Conservation (phyloP, 345 rosid species). For the Citrus sinensis region DVS_A1.0 CM039162.1:30385001-30385500, state of each 20-base stretch:
- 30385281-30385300: conserved; percentile 35
- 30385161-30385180: background rate
- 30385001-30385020: no score
- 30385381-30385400: conserved; percentile 23
- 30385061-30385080: no score
- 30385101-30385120: no score
- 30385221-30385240: background rate
- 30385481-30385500: background rate
- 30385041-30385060: no score
- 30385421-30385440: background rate
- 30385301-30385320: conserved; percentile 57
- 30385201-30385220: background rate
- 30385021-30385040: no score
- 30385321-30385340: conserved; percentile 35
- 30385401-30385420: background rate
- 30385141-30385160: conserved; percentile 3
- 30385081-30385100: no score
- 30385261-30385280: conserved; percentile 13
- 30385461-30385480: conserved; percentile 16
- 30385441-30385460: background rate
- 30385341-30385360: conserved; percentile 57
- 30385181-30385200: background rate
- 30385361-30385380: background rate
- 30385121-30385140: background rate
- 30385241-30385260: background rate